phyloP scores from a whole-genome alignment of 2,329 filamentous ascomycete genomes.

The Botrytis aclada region DNA sequence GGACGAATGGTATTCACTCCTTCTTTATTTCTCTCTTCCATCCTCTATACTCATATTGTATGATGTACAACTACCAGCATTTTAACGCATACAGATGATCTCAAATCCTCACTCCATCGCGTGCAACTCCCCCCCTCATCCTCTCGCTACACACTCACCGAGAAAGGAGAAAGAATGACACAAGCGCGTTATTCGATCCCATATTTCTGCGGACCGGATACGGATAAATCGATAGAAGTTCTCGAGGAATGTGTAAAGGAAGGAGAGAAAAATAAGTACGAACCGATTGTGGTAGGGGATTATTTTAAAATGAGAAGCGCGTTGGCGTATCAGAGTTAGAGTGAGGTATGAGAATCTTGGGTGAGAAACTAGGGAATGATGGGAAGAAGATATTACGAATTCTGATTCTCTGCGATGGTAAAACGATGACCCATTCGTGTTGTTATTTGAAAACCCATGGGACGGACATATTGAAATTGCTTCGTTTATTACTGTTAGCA shows the following conservation, averaged over 20 bases:
- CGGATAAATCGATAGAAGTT: slow-evolving; percentile 50
- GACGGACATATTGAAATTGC: neutral
- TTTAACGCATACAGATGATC: slow-evolving; percentile 39
- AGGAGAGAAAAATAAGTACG: slow-evolving; percentile 48
- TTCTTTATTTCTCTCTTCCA: neutral
- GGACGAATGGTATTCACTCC: slow-evolving; percentile 45
- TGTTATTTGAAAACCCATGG: neutral
- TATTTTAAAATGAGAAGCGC: slow-evolving; percentile 31
- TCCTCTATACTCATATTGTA: neutral
- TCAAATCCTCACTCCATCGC: slow-evolving; percentile 53
- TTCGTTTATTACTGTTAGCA: neutral
- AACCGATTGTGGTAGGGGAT: slow-evolving; percentile 39
- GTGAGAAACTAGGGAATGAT: neutral
- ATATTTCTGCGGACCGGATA: slow-evolving; percentile 54
- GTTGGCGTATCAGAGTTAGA: slow-evolving; percentile 27
- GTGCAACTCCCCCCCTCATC: slow-evolving; percentile 46
- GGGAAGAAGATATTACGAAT: too few relatives aligned
- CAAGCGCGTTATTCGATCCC: slow-evolving; percentile 56
- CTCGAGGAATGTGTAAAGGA: slow-evolving; percentile 46
- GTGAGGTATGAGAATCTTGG: too few relatives aligned
- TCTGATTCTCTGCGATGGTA: too few relatives aligned
- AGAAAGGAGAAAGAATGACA: slow-evolving; percentile 44
- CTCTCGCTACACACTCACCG: slow-evolving; percentile 40
- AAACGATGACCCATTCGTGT: neutral
- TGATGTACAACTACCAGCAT: neutral